phyloP scores from a whole-genome alignment of 1,284 basidiomycete genomes.

The Coriolopsis trogii region DNA sequence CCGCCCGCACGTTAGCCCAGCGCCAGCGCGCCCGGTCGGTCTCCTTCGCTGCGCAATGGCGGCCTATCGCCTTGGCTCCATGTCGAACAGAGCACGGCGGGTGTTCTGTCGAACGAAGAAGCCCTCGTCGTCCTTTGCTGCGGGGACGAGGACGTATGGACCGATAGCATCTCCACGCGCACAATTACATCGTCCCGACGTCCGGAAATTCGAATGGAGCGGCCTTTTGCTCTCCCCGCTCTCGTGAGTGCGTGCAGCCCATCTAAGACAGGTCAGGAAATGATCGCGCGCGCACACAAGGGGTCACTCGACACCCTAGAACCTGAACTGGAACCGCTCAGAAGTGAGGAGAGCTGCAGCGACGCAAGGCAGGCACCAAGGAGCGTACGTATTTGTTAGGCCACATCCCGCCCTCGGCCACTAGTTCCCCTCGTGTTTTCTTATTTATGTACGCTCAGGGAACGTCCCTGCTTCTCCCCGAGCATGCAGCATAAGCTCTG shows the following conservation, averaged over 20 bases:
- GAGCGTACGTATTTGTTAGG: constrained; percentile 9
- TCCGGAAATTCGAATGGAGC: too few species aligned
- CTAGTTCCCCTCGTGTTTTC: constrained; percentile 2
- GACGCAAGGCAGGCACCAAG: background rate
- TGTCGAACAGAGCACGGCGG: too few species aligned
- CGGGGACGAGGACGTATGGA: background rate
- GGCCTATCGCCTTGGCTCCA: too few species aligned
- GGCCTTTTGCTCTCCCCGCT: too few species aligned
- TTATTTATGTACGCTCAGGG: background rate
- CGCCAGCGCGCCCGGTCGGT: too few species aligned
- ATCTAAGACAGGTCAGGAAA: too few species aligned
- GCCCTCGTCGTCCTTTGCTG: too few species aligned
- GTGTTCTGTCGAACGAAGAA: too few species aligned
- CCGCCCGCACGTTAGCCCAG: constrained; percentile 3
- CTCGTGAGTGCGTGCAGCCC: too few species aligned
- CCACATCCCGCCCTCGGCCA: too few species aligned
- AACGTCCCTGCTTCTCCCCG: background rate
- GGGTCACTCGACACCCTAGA: background rate
- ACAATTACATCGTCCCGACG: background rate
- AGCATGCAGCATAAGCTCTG: too few species aligned
- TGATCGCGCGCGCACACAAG: background rate
- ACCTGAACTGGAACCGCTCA: background rate
- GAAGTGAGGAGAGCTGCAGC: background rate
- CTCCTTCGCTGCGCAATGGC: too few species aligned
- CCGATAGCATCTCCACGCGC: background rate